Evolutionary conservation across 2,329 filamentous ascomycete species (phyloP), one percentile per base, ranked within the genome.

Genomic region (Scorias spongiosa): DNA sequence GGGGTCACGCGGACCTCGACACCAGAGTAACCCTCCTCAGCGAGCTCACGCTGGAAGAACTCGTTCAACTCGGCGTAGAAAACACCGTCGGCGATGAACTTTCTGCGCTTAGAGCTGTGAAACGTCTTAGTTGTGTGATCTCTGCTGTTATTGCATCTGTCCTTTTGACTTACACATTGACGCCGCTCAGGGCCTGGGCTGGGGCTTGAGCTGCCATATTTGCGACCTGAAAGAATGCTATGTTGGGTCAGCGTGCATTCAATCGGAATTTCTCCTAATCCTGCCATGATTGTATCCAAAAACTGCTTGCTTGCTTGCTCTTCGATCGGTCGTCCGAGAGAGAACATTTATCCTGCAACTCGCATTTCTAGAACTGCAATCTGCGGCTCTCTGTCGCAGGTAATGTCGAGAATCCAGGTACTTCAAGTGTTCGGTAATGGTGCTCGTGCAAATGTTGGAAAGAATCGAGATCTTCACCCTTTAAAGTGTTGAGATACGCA

Each of bases 31-130:
- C 91, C 91, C 77, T 98, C 93, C 81, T 98, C 91, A 68, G 91
- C 91, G 68, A 98, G 79, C 76, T 98, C 91, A 72, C 91, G 89
- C 81, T 96, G 91, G 86, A 98, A 98, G 84, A 98, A 98, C 78
- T 98, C 91, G 83, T 98, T 98, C 72, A 98, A 77, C 76, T 98
- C 91, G 77, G 91, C 91, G 74, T 95, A 98, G 85, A 98, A 98
- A 66, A 98, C 91, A 81, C 91, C 91, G 74, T 98, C 91, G 55
- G 69, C 68, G 57, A 72, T 62, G 69, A 72, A 69, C 67, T 72
- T 89, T 79, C 84, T 84, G 72, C 82, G 74, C 81, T 89, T 89
- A 70, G 83, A 88, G 71, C 84, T 88, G 66, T 20, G 34, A 36
- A 36, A 36, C 4, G 12, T 36, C 12, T 36, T 9, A 36, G 32